A percentile compares a stretch with the other conserved stretches of the same genome.
phyloP scores from a whole-genome alignment of 768 basidiomycete genomes.

The Suillus hirtellus region DNA sequence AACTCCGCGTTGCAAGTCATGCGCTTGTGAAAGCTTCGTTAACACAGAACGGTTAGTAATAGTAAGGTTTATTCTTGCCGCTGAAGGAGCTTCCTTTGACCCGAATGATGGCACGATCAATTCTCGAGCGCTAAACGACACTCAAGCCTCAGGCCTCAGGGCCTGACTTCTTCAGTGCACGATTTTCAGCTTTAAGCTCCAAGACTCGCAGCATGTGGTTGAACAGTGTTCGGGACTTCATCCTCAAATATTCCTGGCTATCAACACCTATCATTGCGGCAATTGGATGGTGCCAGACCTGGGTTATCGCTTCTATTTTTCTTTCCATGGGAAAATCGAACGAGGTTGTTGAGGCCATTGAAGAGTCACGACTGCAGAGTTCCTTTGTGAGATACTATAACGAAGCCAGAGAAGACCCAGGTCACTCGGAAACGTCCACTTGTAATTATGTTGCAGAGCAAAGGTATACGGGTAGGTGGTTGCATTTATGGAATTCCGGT shows the following conservation, averaged over 20 bases:
- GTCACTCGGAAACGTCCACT: neutral
- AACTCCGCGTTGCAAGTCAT: too few species aligned
- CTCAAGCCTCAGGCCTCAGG: neutral
- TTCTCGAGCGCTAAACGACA: neutral
- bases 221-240: constrained; percentile 5
- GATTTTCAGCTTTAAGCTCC: neutral
- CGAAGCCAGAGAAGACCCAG: constrained; percentile 1
- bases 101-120: neutral
- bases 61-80: neutral
- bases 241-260: constrained; percentile 7
- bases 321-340: constrained; percentile 2
- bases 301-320: constrained; percentile 6
- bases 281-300: constrained; percentile 4
- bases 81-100: neutral
- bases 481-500: neutral
- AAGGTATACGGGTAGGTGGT: constrained; percentile 2
- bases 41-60: too few species aligned
- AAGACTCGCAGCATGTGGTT: neutral
- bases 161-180: too few species aligned
- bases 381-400: constrained; percentile 3
- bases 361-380: constrained; percentile 4
- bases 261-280: constrained; percentile 7
- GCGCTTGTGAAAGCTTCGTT: too few species aligned
- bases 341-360: neutral
- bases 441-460: constrained; percentile 10